phyloP scores from a whole-genome alignment of 2,329 filamentous ascomycete species.

The Neurospora sp. region DNA sequence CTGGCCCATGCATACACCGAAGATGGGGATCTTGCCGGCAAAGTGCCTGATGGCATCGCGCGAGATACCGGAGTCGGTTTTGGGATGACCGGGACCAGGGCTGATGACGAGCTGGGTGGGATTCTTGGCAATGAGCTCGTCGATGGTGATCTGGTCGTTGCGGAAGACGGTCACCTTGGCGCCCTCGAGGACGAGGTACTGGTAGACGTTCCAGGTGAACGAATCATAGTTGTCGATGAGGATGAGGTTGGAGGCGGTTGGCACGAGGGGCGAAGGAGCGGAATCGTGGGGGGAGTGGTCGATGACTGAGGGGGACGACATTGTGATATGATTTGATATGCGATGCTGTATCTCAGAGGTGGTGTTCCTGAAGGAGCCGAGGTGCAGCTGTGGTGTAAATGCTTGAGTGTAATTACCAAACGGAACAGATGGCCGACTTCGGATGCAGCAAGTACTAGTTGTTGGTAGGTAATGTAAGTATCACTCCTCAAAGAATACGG shows the following conservation, averaged over 20 bases:
- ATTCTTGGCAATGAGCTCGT: conserved; percentile 71
- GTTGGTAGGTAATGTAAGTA: not conserved
- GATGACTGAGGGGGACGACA: conserved; percentile 41
- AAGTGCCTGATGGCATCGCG: conserved; percentile 87
- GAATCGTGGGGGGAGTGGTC: conserved; percentile 87
- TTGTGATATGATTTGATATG: conserved; percentile 22
- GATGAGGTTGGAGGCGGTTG: conserved; percentile 80
- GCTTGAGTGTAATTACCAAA: not conserved
- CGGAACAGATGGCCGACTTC: not conserved
- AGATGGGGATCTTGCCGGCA: conserved; percentile 83
- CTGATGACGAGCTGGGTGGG: conserved; percentile 93
- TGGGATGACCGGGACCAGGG: conserved; percentile 87
- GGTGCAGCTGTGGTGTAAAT: not conserved
- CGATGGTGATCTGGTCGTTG: conserved; percentile 82
- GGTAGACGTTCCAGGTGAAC: conserved; percentile 99
- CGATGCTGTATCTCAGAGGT: not conserved
- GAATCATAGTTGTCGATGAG: conserved; percentile 99
- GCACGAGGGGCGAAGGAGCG: conserved; percentile 58
- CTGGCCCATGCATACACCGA: conserved; percentile 99
- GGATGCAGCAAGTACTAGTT: not conserved
- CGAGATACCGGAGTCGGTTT: conserved; percentile 85
- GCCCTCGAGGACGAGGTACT: conserved; percentile 94
- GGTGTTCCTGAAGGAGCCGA: not conserved
- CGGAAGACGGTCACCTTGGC: conserved; percentile 81
- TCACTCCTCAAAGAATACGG: not conserved